Base-by-base conservation (phyloP, 331 rosid genomes). In the Pyrus hybrid region DNA sequence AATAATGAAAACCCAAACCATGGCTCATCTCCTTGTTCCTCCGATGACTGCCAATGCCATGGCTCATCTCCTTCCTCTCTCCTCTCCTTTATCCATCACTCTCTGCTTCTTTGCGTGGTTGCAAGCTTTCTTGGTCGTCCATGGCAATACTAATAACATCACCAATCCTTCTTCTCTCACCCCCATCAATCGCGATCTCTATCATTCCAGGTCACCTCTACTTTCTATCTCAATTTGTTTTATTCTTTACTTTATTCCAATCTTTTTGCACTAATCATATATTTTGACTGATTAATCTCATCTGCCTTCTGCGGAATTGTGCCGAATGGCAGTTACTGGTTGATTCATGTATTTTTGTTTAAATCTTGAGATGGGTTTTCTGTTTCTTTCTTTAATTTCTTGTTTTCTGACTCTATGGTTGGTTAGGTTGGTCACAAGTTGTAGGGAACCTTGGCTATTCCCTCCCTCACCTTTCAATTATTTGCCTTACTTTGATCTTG, bases 181-280 rank as follows among this genome's bases (percentile, higher is more conserved):
- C 30, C 86, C 86, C 56, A 88, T 95, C 81, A 82, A 95, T 70
- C 91, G 82, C 83, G 93, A 95, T 89, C 97, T 95, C 80, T 95
- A 95, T 75, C 98, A 87, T 83, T 95, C 97, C 80, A 88, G 97
- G 99, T 88, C 35, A 49, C 37, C 21, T 53, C 58, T 3, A 32
- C 13, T 51, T 20, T 47, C 33, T 5, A 13, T 18, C 41, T 62
- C n/a, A 13, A 57, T 26, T 26, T 26, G 28, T 60, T 57, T 37
- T 28, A 28, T 67, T 61, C 41, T 21, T 67, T 56, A 73, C 17
- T 43, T 8, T 30, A 10, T 32, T 41, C 53, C 14, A 13, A 58
- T 22, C 37, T 49, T 32, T 63, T 10, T 51, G 77, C 63, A 67
- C 69, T 66, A 14, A 60, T n/a, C 25, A 77, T 22, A 11, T 73